Evolutionary conservation across 768 basidiomycete genomes (phyloP).

Genomic region (Gymnopilus dilepis): DNA sequence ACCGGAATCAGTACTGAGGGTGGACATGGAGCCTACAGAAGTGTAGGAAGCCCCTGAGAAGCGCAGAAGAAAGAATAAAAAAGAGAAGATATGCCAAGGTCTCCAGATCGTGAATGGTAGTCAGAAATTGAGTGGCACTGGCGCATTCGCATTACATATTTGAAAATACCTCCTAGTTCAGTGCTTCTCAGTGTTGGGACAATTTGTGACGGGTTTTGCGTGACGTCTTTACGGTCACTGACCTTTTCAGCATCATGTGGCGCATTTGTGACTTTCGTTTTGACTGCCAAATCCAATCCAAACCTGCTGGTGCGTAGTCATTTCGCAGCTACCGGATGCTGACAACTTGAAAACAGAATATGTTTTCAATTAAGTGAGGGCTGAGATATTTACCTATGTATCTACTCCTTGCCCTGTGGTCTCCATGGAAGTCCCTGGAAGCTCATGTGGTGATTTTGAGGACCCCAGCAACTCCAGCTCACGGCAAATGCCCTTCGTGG

Average conservation of each 20-base stretch:
- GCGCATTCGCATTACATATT: conserved; percentile 1
- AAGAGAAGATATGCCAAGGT: not conserved
- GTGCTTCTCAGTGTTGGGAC: conserved; percentile 5
- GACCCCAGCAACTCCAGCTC: conserved; percentile 1
- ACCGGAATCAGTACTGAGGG: conserved; percentile 3
- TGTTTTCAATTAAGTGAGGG: too few species aligned
- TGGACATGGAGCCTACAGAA: conserved; percentile 9
- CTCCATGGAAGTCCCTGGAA: not conserved
- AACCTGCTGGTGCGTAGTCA: too few species aligned
- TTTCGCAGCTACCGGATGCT: too few species aligned
- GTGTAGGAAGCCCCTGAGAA: not conserved
- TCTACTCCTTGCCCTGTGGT: not conserved
- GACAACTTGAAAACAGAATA: not conserved
- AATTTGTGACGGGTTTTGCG: not conserved
- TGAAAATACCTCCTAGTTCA: not conserved
- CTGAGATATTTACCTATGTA: too few species aligned
- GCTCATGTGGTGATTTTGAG: conserved; percentile 1
- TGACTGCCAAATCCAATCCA: too few species aligned
- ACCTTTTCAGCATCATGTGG: not conserved
- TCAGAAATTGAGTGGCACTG: not conserved
- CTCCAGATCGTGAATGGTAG: not conserved
- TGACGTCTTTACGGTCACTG: not conserved
- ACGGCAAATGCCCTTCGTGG: not conserved
- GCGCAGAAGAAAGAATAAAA: not conserved
- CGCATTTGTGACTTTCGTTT: not conserved